Evolutionary conservation across 2,329 filamentous ascomycete genomes (phyloP).

Genomic region (Tolypocladium ovalisporum): DNA sequence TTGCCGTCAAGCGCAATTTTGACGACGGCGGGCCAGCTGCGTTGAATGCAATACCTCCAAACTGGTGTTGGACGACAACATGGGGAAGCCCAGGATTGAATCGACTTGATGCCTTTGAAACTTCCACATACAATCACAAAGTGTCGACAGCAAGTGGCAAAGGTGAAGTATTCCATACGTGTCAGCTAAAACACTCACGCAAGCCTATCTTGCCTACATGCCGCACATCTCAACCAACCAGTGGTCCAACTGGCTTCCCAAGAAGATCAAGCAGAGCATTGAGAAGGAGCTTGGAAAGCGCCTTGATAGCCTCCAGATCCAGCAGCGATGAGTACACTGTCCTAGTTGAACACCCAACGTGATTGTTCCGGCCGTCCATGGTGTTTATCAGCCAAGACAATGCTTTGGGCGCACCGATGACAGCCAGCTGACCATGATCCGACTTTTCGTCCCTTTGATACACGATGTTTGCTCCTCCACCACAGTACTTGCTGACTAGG

Average conservation of each 20-base stretch:
- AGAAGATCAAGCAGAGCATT: neutral
- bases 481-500: constrained; percentile 30
- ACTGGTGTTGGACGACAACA: too few relatives aligned
- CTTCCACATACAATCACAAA: too few relatives aligned
- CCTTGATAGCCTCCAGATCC: neutral
- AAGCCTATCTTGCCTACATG: neutral
- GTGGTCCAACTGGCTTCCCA: neutral
- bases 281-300: neutral
- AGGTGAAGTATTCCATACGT: too few relatives aligned
- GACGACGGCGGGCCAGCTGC: too few relatives aligned
- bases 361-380: neutral
- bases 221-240: neutral
- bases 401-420: neutral
- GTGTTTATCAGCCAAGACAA: neutral
- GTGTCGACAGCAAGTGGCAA: too few relatives aligned
- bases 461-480: constrained; percentile 24
- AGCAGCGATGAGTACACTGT: neutral
- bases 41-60: too few relatives aligned
- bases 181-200: too few relatives aligned
- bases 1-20: too few relatives aligned
- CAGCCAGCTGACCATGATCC: neutral
- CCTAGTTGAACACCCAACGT: neutral
- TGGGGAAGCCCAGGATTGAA: too few relatives aligned
- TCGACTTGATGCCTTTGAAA: too few relatives aligned
- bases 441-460: constrained; percentile 14